Conservation (phyloP, 2,329 filamentous ascomycete genomes). For the Epichloe hybrida region DNA sequence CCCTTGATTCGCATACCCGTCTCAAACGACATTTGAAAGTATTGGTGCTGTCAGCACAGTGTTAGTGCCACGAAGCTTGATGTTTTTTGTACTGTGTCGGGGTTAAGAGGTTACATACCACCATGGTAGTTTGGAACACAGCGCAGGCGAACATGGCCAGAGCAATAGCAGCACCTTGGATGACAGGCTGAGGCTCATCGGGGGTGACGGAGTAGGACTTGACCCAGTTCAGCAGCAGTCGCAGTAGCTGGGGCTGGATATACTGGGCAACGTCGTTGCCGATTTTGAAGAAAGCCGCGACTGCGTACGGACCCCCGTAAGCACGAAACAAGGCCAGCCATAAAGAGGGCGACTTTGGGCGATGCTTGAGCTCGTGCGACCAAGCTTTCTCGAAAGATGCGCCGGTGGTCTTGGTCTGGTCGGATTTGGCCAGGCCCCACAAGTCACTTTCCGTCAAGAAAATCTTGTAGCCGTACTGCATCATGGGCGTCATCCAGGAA, state of each 20-base stretch:
- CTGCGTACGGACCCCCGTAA: conserved; percentile 72
- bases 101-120: conserved; percentile 29
- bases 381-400: conserved; percentile 60
- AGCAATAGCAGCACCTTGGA: conserved; percentile 77
- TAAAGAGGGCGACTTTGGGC: conserved; percentile 49
- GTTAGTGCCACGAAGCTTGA: neutral
- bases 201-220: conserved; percentile 51
- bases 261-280: conserved; percentile 78
- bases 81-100: neutral
- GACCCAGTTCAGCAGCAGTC: conserved; percentile 72
- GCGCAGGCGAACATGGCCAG: conserved; percentile 86
- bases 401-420: conserved; percentile 66
- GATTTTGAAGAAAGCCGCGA: conserved; percentile 78
- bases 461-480: conserved; percentile 85
- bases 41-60: conserved; percentile 52
- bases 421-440: conserved; percentile 74
- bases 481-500: conserved; percentile 97
- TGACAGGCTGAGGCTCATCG: conserved; percentile 56
- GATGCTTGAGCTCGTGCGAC: conserved; percentile 56
- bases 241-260: conserved; percentile 78
- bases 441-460: conserved; percentile 90
- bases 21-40: conserved; percentile 90
- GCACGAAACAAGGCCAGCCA: conserved; percentile 77
- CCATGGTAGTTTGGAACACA: conserved; percentile 70
- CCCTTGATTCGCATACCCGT: conserved; percentile 96